Evolutionary conservation across 306 rosid species (phyloP), one percentile per base, ranked within the genome.

Genomic region (Elaeagnus macrophylla): DNA sequence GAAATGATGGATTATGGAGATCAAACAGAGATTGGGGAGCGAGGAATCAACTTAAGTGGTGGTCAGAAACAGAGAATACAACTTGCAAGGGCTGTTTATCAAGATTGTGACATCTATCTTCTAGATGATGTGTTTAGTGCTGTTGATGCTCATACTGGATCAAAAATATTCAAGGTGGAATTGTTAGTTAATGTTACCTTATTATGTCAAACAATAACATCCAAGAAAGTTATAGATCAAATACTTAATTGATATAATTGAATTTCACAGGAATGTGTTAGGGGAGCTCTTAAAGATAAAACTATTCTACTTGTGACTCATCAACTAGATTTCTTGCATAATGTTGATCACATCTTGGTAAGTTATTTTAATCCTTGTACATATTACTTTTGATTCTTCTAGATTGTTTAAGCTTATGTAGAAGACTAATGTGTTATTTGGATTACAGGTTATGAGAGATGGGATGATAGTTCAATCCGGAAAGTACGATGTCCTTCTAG

Each of bases 1-100:
- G 96, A 91, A 65, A 78, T 87, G 89, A 87, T 91, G 97, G 97
- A 91, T 54, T 60, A 59, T 10, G 95, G 96, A 37, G 97, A 91
- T 73, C 96, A 84, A 57, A 91, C 96, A 0, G 97, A 91, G 83
- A 91, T 91, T 1, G 97, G 97, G 57, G 97, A 91, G 79, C 96
- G 97, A 0, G 97, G 97, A 36, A 91, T 91, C 81, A 91, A 91
- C 72, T 79, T 91, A 5, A 91, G 97, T 53, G 97, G 97, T 1
- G 97, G 97, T 44, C 97, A 91, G 70, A 91, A 91, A 74, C 97
- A 91, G 80, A 61, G 97, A 35, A 80, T 91, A 62, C 97, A 91
- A 66, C 95, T 91, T 47, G 96, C 97, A 39, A 65, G 97, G 72
- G 96, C 96, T 50, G 95, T 87, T 5, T 91, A 84, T 60, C 97